Conservation (phyloP, 2,329 filamentous ascomycete genomes). For the Microascus cirrosus region DNA sequence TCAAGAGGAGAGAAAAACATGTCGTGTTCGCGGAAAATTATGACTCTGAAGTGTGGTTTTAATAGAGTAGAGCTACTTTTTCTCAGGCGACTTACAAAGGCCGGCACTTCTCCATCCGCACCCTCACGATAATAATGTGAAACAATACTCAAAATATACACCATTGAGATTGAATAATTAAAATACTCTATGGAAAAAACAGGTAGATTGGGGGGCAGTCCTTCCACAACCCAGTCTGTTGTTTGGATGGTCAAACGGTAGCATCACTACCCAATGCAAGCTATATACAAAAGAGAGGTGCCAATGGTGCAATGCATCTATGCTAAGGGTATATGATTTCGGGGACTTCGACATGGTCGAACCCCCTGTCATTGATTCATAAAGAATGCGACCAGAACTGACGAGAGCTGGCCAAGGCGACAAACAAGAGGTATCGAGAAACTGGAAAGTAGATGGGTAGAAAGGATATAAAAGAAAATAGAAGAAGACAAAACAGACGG, state of each 20-base stretch:
- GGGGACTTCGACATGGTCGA: neutral
- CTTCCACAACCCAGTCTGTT: neutral
- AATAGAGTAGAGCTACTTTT: no score
- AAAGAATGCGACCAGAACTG: neutral
- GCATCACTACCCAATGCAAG: neutral
- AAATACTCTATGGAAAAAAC: no score
- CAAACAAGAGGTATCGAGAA: neutral
- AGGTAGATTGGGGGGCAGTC: neutral
- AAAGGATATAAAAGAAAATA: neutral
- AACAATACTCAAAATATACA: no score
- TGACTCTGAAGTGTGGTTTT: no score
- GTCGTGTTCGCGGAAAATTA: no score
- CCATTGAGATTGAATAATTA: no score
- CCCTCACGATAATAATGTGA: no score
- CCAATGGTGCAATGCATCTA: neutral
- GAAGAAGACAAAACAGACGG: neutral
- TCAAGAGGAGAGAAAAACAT: no score
- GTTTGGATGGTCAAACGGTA: neutral
- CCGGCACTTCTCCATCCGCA: no score
- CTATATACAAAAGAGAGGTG: slow-evolving; percentile 1
- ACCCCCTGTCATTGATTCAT: neutral
- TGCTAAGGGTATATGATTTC: slow-evolving; percentile 1
- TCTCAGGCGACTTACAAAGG: no score
- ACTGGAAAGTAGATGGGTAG: neutral
- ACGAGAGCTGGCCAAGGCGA: neutral